These are phyloP conservation scores for Lithohypha guttulata DNA, from an alignment of 2,329 filamentous ascomycete genomes.

Conservation along the genomic window DNA sequence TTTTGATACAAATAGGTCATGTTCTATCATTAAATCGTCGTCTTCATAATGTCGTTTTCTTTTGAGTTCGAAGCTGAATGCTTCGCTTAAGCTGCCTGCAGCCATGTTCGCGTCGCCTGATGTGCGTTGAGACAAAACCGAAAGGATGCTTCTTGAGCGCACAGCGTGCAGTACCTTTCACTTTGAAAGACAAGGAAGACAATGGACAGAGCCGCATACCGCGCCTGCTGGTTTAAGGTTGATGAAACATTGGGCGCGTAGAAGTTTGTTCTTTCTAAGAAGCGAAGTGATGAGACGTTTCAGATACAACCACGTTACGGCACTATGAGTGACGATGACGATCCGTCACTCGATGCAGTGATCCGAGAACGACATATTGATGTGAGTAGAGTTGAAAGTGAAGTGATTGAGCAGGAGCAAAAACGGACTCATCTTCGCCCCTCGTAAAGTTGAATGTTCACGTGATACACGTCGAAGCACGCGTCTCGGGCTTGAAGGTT, in stretches of 20 bases:
- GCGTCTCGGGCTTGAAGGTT: too few relatives aligned
- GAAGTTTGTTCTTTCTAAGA: slow-evolving; percentile 1
- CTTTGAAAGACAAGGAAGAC: neutral
- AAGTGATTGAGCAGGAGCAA: too few relatives aligned
- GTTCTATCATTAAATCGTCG: slow-evolving; percentile 1
- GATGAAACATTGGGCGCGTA: slow-evolving; percentile 6
- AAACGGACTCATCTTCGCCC: too few relatives aligned
- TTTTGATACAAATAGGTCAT: slow-evolving; percentile 2
- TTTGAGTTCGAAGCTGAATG: slow-evolving; percentile 1
- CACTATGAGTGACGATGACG: too few relatives aligned
- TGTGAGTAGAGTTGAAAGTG: too few relatives aligned
- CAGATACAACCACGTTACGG: slow-evolving; percentile 5
- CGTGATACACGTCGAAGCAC: too few relatives aligned
- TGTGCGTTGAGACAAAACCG: too few relatives aligned
- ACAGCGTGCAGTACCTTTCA: neutral
- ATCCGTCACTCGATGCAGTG: too few relatives aligned
- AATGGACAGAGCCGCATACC: neutral
- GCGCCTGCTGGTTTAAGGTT: neutral
- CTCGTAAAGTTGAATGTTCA: too few relatives aligned
- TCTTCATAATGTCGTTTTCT: slow-evolving; percentile 6
- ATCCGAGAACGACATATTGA: too few relatives aligned
- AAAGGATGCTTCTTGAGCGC: too few relatives aligned
- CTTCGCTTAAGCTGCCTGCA: slow-evolving; percentile 3
- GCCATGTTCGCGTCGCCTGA: slow-evolving; percentile 5
- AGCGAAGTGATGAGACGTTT: slow-evolving; percentile 3